A percentile compares a stretch with the other conserved stretches of the same genome.
These are phyloP conservation scores for Noccaea bulbosa DNA, from an alignment of 345 rosid genomes.

Conservation along the genomic window DNA sequence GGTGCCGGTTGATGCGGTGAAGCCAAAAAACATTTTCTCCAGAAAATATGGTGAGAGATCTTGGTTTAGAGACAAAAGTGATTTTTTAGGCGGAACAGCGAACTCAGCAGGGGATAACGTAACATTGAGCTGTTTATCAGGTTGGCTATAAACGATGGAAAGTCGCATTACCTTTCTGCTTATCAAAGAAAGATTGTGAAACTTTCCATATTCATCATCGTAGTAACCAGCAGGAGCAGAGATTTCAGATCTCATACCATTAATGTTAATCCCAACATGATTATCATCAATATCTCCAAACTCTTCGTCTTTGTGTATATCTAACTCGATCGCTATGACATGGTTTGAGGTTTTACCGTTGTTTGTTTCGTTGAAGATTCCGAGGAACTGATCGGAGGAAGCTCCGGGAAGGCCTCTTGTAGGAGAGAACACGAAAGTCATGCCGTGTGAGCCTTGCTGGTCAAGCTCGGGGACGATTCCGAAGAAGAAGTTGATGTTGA, in stretches of 20 bases:
- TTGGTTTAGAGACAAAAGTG: slow-evolving; percentile 50
- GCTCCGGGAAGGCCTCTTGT: slow-evolving; percentile 46
- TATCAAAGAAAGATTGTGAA: slow-evolving; percentile 6
- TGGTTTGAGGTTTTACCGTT: slow-evolving; percentile 46
- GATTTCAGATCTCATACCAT: slow-evolving; percentile 39
- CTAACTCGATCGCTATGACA: slow-evolving; percentile 59
- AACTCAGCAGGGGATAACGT: slow-evolving; percentile 44
- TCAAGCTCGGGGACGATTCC: slow-evolving; percentile 48
- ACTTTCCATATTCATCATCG: slow-evolving; percentile 19
- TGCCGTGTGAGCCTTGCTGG: slow-evolving; percentile 48
- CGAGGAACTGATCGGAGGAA: slow-evolving; percentile 43
- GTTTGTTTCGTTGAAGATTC: slow-evolving; percentile 48
- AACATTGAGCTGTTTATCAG: slow-evolving; percentile 42
- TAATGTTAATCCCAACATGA: slow-evolving; percentile 64
- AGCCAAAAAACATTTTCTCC: slow-evolving; percentile 53
- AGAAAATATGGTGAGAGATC: slow-evolving; percentile 51
- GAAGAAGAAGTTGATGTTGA: slow-evolving; percentile 57
- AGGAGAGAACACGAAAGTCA: slow-evolving; percentile 54
- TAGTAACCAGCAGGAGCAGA: slow-evolving; percentile 53
- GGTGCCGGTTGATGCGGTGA: slow-evolving; percentile 57
- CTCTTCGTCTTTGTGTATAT: slow-evolving; percentile 49
- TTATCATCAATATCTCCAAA: slow-evolving; percentile 50
- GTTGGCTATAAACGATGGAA: slow-evolving; percentile 53
- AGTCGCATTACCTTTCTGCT: slow-evolving; percentile 43
- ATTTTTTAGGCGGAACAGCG: background rate